A percentile compares a stretch with the other conserved stretches of the same genome.
Evolutionary conservation across 208 protist species (phyloP).

Genomic region (Porcisia hertigi): DNA sequence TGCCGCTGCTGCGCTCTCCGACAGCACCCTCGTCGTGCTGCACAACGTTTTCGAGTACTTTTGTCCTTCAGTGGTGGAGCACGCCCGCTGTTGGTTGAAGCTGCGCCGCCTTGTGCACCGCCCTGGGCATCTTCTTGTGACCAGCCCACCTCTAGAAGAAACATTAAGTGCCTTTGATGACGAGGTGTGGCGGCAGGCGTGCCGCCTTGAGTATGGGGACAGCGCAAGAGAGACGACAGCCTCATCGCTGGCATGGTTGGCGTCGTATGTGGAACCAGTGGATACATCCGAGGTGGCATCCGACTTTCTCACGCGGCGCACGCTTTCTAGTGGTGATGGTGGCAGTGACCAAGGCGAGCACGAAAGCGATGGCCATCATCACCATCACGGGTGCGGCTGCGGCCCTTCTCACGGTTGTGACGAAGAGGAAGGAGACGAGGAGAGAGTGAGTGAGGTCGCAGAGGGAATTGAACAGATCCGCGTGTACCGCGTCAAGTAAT

Average conservation of each 20-base stretch:
- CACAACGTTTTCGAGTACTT: constrained; percentile 93
- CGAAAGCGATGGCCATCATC: constrained; percentile 2
- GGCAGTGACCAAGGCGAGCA: background rate
- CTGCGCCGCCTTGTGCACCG: constrained; percentile 49
- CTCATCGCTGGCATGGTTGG: constrained; percentile 28
- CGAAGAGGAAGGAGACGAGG: constrained; percentile 19
- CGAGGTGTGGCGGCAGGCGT: constrained; percentile 23
- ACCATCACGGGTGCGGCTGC: background rate
- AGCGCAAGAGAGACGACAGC: background rate
- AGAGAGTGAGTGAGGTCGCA: constrained; percentile 23
- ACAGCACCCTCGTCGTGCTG: constrained; percentile 68
- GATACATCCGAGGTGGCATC: constrained; percentile 19
- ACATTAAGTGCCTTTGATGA: constrained; percentile 29
- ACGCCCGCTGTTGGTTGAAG: constrained; percentile 67
- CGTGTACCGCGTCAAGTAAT: constrained; percentile 57
- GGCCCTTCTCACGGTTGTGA: background rate
- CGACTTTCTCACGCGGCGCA: constrained; percentile 32
- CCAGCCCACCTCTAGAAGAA: constrained; percentile 58
- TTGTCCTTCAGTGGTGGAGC: constrained; percentile 35
- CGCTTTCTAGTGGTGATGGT: background rate
- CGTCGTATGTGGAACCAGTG: constrained; percentile 31
- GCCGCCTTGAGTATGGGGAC: background rate
- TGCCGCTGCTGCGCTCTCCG: constrained; percentile 38
- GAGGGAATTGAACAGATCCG: constrained; percentile 47
- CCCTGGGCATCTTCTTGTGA: constrained; percentile 63